phyloP scores from a whole-genome alignment of 1,284 basidiomycete species.

The Ustilago loliicola region DNA sequence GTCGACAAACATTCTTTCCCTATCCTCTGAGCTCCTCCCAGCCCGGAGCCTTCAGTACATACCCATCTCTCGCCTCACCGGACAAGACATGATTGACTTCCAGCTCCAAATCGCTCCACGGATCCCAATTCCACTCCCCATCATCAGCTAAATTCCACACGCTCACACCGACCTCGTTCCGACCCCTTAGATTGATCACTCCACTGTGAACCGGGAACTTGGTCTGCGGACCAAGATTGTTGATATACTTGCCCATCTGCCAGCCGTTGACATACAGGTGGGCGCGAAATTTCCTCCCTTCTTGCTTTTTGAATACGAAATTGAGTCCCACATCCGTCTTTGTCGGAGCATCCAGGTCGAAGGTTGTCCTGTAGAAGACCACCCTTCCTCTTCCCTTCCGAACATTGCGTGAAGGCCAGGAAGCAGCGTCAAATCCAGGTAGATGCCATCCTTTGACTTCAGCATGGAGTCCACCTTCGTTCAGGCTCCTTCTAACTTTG shows the following conservation, averaged over 20 bases:
- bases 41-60: constrained; percentile 15
- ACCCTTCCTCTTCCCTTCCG: constrained; percentile 74
- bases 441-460: constrained; percentile 86
- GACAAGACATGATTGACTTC: constrained; percentile 33
- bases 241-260: constrained; percentile 59
- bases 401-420: constrained; percentile 76
- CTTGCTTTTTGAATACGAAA: constrained; percentile 19
- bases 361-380: constrained; percentile 80
- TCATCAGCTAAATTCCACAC: constrained; percentile 42
- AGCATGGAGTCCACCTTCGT: constrained; percentile 83
- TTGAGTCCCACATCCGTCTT: constrained; percentile 36
- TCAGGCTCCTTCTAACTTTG: constrained; percentile 78
- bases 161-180: constrained; percentile 44
- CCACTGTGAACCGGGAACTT: constrained; percentile 50
- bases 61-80: constrained; percentile 43
- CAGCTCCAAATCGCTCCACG: constrained; percentile 24
- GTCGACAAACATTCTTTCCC: background rate
- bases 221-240: constrained; percentile 46
- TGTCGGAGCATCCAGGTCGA: constrained; percentile 73
- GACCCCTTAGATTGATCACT: constrained; percentile 34
- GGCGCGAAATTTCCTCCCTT: constrained; percentile 8
- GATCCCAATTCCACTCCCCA: constrained; percentile 25
- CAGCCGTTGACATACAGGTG: constrained; percentile 65
- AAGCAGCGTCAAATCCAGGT: constrained; percentile 78
- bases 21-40: constrained; percentile 45